Base-by-base conservation (phyloP, 129 eudicot genomes). In the Sambucus nigra region DNA sequence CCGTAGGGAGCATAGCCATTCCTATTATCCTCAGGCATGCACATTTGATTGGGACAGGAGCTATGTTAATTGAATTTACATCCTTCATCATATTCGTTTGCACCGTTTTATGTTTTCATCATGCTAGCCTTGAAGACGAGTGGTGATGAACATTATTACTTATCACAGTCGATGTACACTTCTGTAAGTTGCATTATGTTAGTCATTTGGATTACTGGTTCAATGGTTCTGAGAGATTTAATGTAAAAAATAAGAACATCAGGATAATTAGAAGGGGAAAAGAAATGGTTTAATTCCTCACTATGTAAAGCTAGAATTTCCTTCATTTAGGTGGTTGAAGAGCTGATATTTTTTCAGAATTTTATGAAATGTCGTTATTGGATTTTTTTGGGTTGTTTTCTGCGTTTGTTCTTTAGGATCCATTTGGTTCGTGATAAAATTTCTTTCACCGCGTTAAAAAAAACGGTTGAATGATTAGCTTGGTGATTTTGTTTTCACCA, bases 1-100 rank as follows among this genome's bases (percentile, higher is more conserved):
- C 98, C 5, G 94, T 91, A 14, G 98, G 98, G 35, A 91, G 98
- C 63, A 32, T 91, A 76, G 98, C 98, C 22, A 91, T 91, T 26
- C 98, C 98, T 20, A 79, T 85, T 25, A 91, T 91, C 35, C 79
- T 91, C 13, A 73, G 81, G 71, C 98, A 91, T 41, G 98, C 98
- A 5, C 75, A 71, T 67, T 29, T 91, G 59, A 91, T 91, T 32
- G 78, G 68, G 50, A 85, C 94, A 0, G 98, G 98, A 62, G 98
- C 98, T 20, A 85, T 91, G 95, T 25, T 81, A 61, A 91, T 91
- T 39, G 98, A 91, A 58, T 81, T 91, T 39, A 69, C 80, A 26
- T 85, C 98, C 3, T 91, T 91, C 75, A 71, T 91, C 76, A 78
- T 91, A 63, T 91, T 91, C 51, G 80, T 79, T 55, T 83, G 98